Evolutionary conservation across 2,329 filamentous ascomycete genomes (phyloP).

Genomic region (Cladophialophora bantiana): DNA sequence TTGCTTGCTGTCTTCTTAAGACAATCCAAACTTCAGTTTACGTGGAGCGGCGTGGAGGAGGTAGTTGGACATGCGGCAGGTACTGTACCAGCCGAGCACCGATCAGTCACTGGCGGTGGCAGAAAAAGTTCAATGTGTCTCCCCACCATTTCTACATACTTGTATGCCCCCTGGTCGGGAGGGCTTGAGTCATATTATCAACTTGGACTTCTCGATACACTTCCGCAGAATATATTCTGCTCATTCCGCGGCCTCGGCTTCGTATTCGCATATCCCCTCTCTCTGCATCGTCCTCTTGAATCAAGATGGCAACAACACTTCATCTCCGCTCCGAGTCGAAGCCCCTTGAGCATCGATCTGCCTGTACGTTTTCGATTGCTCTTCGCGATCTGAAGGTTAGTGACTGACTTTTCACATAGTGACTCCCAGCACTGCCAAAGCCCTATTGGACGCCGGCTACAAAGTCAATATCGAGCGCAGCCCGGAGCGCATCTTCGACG

Average conservation of each 20-base stretch:
- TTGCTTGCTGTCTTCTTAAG: background rate
- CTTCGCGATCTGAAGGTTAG: background rate
- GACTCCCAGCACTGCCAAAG: conserved; percentile 63
- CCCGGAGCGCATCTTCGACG: conserved; percentile 67
- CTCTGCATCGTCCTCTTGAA: background rate
- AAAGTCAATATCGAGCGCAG: conserved; percentile 71
- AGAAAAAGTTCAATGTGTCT: conserved; percentile 30
- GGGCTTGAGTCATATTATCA: conserved; percentile 32
- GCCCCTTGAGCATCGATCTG: conserved; percentile 40
- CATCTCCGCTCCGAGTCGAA: conserved; percentile 40
- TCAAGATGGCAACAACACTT: conserved; percentile 38
- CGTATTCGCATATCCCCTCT: background rate
- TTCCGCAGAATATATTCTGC: background rate
- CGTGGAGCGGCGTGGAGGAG: background rate
- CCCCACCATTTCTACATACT: conserved; percentile 13
- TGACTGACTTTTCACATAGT: conserved; percentile 21
- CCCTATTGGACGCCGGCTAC: conserved; percentile 73
- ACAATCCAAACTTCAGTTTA: background rate
- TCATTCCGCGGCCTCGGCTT: background rate
- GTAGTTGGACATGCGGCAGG: background rate
- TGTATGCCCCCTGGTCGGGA: conserved; percentile 8
- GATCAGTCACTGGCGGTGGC: conserved; percentile 24
- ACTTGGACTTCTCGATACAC: background rate
- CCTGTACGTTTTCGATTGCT: conserved; percentile 25
- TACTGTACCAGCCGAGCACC: background rate